A percentile compares a stretch with the other conserved stretches of the same genome.
Evolutionary conservation across 1,284 basidiomycete genomes (phyloP).

Genomic region (Papiliotrema fonsecae): DNA sequence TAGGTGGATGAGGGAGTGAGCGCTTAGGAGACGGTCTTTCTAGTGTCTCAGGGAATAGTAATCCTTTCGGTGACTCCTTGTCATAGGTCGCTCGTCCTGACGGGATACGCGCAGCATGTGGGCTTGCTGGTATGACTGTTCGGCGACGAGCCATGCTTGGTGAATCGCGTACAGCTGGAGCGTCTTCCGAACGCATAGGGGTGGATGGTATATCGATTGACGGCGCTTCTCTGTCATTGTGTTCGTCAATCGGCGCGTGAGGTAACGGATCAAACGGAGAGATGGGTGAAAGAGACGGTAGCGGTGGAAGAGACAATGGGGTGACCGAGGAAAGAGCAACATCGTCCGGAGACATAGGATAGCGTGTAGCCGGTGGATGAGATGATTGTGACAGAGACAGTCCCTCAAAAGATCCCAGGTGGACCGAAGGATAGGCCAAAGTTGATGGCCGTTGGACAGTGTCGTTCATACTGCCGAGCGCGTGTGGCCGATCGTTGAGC

Average conservation of each 20-base stretch:
- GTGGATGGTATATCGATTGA: not conserved
- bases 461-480: no score
- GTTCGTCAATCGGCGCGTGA: not conserved
- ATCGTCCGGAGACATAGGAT: not conserved
- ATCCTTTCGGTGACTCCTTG: not conserved
- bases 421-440: not conserved
- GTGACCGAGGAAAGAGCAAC: not conserved
- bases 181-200: not conserved
- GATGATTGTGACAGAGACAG: not conserved
- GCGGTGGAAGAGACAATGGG: slow-evolving; percentile 1
- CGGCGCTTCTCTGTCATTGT: not conserved
- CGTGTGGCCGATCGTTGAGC: not conserved
- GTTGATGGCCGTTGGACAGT: not conserved
- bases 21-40: slow-evolving; percentile 22
- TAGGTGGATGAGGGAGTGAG: slow-evolving; percentile 4
- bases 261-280: not conserved
- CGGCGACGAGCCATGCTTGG: not conserved
- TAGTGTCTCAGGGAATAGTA: slow-evolving; percentile 2
- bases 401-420: slow-evolving; percentile 4
- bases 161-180: not conserved
- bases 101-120: not conserved
- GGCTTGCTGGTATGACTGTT: not conserved
- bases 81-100: not conserved
- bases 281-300: not conserved
- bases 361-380: not conserved